phyloP scores from a whole-genome alignment of 345 rosid genomes.

The Hypericum perforatum region DNA sequence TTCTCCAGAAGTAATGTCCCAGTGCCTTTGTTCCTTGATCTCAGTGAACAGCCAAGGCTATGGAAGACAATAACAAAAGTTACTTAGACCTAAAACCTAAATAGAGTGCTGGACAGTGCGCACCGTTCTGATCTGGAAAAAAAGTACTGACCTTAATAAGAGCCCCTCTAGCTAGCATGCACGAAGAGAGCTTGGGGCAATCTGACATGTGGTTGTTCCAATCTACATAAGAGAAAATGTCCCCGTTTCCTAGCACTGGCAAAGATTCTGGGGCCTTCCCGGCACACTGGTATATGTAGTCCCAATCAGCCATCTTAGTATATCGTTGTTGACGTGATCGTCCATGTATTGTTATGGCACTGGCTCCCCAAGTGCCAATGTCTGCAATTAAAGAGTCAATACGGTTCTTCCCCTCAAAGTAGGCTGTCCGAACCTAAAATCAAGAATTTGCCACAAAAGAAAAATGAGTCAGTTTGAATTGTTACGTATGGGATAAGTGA shows the following conservation, averaged over 20 bases:
- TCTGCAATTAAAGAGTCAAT: slow-evolving; percentile 68
- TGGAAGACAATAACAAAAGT: slow-evolving; percentile 9
- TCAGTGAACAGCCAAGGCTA: slow-evolving; percentile 99
- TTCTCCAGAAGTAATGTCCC: slow-evolving; percentile 89
- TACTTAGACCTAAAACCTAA: no score
- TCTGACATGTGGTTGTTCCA: slow-evolving; percentile 73
- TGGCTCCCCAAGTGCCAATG: slow-evolving; percentile 75
- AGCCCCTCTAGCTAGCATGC: slow-evolving; percentile 97
- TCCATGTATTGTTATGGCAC: slow-evolving; percentile 84
- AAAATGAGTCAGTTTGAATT: background rate
- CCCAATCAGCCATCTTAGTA: slow-evolving; percentile 91
- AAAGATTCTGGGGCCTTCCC: slow-evolving; percentile 46
- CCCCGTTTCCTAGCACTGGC: slow-evolving; percentile 87
- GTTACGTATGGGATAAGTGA: background rate
- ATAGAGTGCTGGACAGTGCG: no score
- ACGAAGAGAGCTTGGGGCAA: slow-evolving; percentile 66
- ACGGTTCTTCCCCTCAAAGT: slow-evolving; percentile 70
- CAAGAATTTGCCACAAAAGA: background rate
- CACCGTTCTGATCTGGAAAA: no score
- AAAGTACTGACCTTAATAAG: slow-evolving; percentile 47
- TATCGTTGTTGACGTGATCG: slow-evolving; percentile 91
- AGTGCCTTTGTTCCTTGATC: slow-evolving; percentile 87
- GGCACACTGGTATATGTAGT: slow-evolving; percentile 64
- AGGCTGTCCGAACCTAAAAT: slow-evolving; percentile 74
- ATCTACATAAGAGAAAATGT: slow-evolving; percentile 63